These are phyloP conservation scores for Penicillium sp. DNA, from an alignment of 2,329 filamentous ascomycete species.

Conservation along the genomic window DNA sequence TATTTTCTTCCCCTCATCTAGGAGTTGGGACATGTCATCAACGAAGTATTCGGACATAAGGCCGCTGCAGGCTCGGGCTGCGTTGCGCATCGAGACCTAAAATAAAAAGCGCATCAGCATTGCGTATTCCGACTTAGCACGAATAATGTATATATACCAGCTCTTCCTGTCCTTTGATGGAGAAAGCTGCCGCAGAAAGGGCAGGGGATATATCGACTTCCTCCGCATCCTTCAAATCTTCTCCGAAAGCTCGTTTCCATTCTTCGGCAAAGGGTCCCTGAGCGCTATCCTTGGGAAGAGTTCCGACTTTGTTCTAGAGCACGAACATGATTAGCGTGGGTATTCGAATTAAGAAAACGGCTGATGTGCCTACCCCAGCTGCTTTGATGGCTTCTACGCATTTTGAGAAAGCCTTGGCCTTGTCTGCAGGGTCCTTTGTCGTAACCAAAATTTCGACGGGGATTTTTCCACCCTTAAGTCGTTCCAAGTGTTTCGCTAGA, in stretches of 20 bases:
- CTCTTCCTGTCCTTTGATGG: constrained; percentile 92
- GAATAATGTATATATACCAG: constrained; percentile 48
- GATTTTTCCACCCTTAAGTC: constrained; percentile 85
- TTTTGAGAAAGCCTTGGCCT: constrained; percentile 83
- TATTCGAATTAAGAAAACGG: not conserved
- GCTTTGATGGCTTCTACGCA: constrained; percentile 82
- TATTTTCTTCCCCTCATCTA: constrained; percentile 96
- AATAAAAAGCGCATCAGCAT: constrained; percentile 15
- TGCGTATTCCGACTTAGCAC: not conserved
- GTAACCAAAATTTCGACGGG: constrained; percentile 88
- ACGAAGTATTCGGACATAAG: constrained; percentile 96
- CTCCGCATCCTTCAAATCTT: constrained; percentile 78
- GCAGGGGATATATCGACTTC: constrained; percentile 81
- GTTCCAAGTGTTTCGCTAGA: constrained; percentile 84
- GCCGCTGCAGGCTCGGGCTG: constrained; percentile 88
- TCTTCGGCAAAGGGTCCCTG: constrained; percentile 90
- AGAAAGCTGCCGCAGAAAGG: constrained; percentile 77
- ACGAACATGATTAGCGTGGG: not conserved
- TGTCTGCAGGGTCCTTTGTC: constrained; percentile 86
- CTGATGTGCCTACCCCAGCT: constrained; percentile 64
- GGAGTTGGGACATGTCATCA: constrained; percentile 93
- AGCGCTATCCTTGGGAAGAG: constrained; percentile 78
- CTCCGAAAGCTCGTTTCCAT: constrained; percentile 80
- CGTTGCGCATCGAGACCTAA: constrained; percentile 83
- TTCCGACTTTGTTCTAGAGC: constrained; percentile 77